Conservation (phyloP, 2,329 filamentous ascomycete species). For the Talaromyces sp. region DNA sequence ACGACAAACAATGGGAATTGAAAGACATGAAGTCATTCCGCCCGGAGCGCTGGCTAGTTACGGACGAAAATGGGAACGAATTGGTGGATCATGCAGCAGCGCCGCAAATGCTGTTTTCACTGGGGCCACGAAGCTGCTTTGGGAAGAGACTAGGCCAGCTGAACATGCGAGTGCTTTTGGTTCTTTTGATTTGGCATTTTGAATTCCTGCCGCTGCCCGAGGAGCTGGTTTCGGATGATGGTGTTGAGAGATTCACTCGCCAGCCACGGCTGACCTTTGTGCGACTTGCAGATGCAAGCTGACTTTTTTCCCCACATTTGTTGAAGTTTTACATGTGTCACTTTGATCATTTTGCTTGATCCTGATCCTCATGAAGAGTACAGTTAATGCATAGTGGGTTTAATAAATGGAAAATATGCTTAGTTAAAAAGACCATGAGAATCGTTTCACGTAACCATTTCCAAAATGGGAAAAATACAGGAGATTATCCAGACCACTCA, state of each 20-base stretch:
- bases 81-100: neutral
- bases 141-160: conserved; percentile 1
- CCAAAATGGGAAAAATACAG: neutral
- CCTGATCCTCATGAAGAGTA: too few species aligned
- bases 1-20: neutral
- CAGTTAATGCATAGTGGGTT: too few species aligned
- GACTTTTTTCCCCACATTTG: neutral
- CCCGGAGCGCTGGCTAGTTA: neutral
- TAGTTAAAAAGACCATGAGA: neutral
- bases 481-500: neutral
- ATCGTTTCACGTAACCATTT: neutral
- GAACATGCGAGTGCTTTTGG: neutral
- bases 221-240: neutral
- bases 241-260: neutral
- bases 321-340: neutral
- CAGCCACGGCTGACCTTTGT: neutral
- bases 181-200: conserved; percentile 4
- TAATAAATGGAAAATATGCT: neutral
- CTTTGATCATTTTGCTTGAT: neutral
- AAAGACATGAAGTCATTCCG: neutral
- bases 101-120: neutral
- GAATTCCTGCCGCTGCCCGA: neutral
- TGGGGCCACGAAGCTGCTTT: conserved; percentile 1
- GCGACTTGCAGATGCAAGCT: neutral
- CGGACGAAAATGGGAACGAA: neutral